A percentile compares a stretch with the other conserved stretches of the same genome.
phyloP scores from a whole-genome alignment of 352 stramenopile genomes.

The Phytophthora pini region DNA sequence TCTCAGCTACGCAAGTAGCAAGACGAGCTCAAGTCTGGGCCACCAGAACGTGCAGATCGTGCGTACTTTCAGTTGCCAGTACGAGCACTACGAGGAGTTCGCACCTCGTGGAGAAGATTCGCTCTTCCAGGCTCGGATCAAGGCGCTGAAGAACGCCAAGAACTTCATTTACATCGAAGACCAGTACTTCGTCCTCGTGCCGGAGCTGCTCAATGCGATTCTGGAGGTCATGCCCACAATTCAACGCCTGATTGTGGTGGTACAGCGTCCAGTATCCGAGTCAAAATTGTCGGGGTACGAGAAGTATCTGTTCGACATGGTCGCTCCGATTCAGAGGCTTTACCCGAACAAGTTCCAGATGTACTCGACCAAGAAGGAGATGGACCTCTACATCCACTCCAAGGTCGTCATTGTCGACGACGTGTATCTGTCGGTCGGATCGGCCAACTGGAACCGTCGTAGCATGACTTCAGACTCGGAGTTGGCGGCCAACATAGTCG shows the following conservation, averaged over 20 bases:
- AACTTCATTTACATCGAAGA: constrained; percentile 81
- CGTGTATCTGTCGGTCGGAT: constrained; percentile 58
- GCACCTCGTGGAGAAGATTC: constrained; percentile 54
- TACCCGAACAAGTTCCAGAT: constrained; percentile 59
- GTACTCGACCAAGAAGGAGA: constrained; percentile 38
- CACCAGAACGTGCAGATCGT: constrained; percentile 56
- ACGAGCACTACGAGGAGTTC: constrained; percentile 49
- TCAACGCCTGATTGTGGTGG: constrained; percentile 57
- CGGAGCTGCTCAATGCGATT: constrained; percentile 46
- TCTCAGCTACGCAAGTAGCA: constrained; percentile 17
- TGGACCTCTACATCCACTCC: constrained; percentile 59
- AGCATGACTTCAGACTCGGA: constrained; percentile 72
- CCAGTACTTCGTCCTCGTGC: constrained; percentile 68
- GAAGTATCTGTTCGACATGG: constrained; percentile 58
- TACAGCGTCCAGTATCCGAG: constrained; percentile 31
- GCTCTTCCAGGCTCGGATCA: constrained; percentile 55
- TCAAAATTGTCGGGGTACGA: constrained; percentile 37
- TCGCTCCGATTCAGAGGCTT: constrained; percentile 41
- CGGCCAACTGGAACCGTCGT: constrained; percentile 69
- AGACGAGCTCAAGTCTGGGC: constrained; percentile 18
- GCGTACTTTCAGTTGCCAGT: constrained; percentile 64
- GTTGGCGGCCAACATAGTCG: constrained; percentile 55
- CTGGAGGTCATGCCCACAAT: constrained; percentile 50
- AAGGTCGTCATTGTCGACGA: constrained; percentile 66
- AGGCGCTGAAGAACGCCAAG: constrained; percentile 59